Percentiles rank a stretch among this genome's conserved stretches.
phyloP scores from a whole-genome alignment of 2,329 filamentous ascomycete species.

The Colletotrichum echinochloae region DNA sequence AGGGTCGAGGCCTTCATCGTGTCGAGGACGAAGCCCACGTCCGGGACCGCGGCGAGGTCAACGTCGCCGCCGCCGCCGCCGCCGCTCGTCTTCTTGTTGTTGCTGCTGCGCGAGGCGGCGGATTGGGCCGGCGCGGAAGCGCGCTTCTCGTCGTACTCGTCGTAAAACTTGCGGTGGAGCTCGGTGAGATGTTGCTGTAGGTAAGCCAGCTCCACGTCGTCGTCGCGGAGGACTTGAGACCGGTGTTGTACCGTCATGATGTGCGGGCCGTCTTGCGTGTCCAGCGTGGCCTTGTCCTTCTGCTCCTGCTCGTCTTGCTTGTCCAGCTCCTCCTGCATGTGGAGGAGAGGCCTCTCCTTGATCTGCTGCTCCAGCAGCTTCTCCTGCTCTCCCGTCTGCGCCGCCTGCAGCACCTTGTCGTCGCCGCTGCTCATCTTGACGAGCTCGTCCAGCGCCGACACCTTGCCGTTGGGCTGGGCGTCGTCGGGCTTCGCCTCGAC shows the following conservation, averaged over 20 bases:
- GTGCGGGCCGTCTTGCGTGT: slow-evolving; percentile 53
- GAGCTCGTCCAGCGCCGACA: slow-evolving; percentile 75
- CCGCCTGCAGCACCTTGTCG: slow-evolving; percentile 74
- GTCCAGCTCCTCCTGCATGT: slow-evolving; percentile 91
- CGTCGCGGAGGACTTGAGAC: slow-evolving; percentile 87
- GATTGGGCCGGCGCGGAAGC: slow-evolving; percentile 43
- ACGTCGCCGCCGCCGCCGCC: slow-evolving; percentile 58
- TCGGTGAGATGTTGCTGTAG: slow-evolving; percentile 81
- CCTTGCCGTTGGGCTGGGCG: slow-evolving; percentile 38
- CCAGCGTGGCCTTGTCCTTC: slow-evolving; percentile 60
- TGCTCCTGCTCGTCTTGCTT: slow-evolving; percentile 81
- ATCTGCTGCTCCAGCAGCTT: slow-evolving; percentile 90
- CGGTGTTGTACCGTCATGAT: slow-evolving; percentile 47
- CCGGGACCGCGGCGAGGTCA: slow-evolving; percentile 74
- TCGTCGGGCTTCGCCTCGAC: background rate
- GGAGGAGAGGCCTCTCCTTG: slow-evolving; percentile 87
- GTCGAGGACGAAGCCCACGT: slow-evolving; percentile 88
- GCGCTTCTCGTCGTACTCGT: slow-evolving; percentile 77
- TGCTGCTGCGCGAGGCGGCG: slow-evolving; percentile 37
- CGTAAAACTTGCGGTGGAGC: slow-evolving; percentile 85
- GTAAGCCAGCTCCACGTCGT: slow-evolving; percentile 84
- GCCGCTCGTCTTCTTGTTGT: slow-evolving; percentile 46
- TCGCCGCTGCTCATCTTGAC: slow-evolving; percentile 81
- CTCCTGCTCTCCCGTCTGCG: slow-evolving; percentile 87
- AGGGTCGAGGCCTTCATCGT: slow-evolving; percentile 83